Percentiles rank a stretch among this genome's conserved stretches.
Conservation (phyloP, 2,329 filamentous ascomycete genomes). For the Colletotrichum australisinense region DNA sequence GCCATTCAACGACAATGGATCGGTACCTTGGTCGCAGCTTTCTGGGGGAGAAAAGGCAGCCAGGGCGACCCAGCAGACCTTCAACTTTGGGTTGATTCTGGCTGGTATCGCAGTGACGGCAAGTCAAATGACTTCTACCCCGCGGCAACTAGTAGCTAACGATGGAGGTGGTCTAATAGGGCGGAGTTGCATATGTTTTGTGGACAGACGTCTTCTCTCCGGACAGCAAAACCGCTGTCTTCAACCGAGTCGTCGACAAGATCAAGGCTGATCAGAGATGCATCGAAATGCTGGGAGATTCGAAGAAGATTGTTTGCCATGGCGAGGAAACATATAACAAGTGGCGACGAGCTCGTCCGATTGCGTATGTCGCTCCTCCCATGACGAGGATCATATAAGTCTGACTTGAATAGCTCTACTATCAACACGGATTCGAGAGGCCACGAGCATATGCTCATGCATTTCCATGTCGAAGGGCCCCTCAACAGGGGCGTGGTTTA, state of each 20-base stretch:
- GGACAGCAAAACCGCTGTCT: slow-evolving; percentile 87
- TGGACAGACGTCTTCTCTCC: slow-evolving; percentile 87
- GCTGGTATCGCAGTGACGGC: slow-evolving; percentile 83
- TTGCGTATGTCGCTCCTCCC: slow-evolving; percentile 58
- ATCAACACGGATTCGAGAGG: slow-evolving; percentile 78
- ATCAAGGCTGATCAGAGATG: slow-evolving; percentile 80
- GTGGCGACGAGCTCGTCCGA: slow-evolving; percentile 77
- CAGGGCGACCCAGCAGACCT: slow-evolving; percentile 87
- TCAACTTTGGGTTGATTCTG: slow-evolving; percentile 85
- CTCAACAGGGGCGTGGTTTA: slow-evolving; percentile 78
- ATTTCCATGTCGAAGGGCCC: slow-evolving; percentile 88
- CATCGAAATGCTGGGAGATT: slow-evolving; percentile 78
- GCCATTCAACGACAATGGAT: slow-evolving; percentile 86
- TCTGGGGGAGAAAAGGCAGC: slow-evolving; percentile 82
- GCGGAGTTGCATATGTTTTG: slow-evolving; percentile 81
- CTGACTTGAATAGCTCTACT: slow-evolving; percentile 66
- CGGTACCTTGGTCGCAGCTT: slow-evolving; percentile 83
- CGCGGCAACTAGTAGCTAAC: slow-evolving; percentile 16
- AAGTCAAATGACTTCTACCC: slow-evolving; percentile 42
- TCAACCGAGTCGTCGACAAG: slow-evolving; percentile 86
- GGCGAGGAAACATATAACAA: slow-evolving; percentile 85
- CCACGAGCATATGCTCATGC: slow-evolving; percentile 83
- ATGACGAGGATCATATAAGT: too few species aligned
- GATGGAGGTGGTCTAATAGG: slow-evolving; percentile 55
- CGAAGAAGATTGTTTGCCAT: slow-evolving; percentile 80